Evolutionary conservation across 2,329 filamentous ascomycete species (phyloP), one percentile per base, ranked within the genome.

Genomic region (Nemania sp.): DNA sequence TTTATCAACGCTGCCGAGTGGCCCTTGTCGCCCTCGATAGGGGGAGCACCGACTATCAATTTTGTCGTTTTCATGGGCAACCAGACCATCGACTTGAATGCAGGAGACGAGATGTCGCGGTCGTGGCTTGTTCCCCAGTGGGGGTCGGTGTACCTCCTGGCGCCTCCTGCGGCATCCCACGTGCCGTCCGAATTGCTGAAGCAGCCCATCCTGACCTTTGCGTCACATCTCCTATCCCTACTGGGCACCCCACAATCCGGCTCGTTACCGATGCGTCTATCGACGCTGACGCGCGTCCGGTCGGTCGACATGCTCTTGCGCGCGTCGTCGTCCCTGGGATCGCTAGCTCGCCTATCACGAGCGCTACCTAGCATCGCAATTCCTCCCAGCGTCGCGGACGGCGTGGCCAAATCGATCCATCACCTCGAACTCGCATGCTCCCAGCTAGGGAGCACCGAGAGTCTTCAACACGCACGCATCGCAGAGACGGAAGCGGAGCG

Each of bases 1-100:
- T 99, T 99, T 67, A 91, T 99, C 72, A 99, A 99, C 66, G 92
- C 93, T 2, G 94, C 94, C 2, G 94, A 99, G 74, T 99, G 94
- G 94, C 94, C 94, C 0, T 75, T 99, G 2, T 96, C 89, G 58
- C 93, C 93, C 0, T 96, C 91, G 52, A 97, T 99, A 62, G 94
- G 92, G 36, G 86, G 84, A 15, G 93, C 93, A 0, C 94, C 94
- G 1, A 99, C 94, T 0, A 86, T 99, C 67, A 97, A 99, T 73
- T 97, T 99, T 69, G 86, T 97, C 52, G 80, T 97, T 23, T 99
- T 94, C 66, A 85, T 95, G 6, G 91, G 92, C 5, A 85, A 90
- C 53, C 83, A 88, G 54, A 91, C 86, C 8, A 91, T 91, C 57
- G 76, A 72, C 4, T 65, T 77, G 47, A 72, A 75, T 39, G 70